Conservation (phyloP, 1,284 basidiomycete species). For the Heterobasidion occidentale region DNA sequence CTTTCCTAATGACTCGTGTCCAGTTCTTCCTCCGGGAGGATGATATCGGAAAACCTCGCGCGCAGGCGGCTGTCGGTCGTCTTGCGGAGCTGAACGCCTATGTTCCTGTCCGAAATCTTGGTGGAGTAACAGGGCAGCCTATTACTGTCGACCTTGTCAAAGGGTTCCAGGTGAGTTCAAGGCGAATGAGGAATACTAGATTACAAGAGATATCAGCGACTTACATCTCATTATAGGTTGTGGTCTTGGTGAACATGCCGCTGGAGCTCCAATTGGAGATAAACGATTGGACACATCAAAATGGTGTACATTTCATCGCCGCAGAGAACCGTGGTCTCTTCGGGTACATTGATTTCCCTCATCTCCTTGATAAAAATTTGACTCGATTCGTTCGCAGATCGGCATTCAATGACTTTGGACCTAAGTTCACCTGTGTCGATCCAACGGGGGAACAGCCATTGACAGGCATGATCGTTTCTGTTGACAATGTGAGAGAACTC, state of each 20-base stretch:
- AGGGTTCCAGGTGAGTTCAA: conserved; percentile 74
- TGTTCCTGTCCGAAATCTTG: conserved; percentile 83
- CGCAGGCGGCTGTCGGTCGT: conserved; percentile 81
- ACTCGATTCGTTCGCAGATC: conserved; percentile 41
- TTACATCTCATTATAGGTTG: conserved; percentile 48
- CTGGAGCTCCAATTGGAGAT: conserved; percentile 87
- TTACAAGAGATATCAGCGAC: background rate
- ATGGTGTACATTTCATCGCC: conserved; percentile 89
- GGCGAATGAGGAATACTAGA: background rate
- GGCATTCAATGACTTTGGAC: conserved; percentile 96
- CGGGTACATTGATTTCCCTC: conserved; percentile 48
- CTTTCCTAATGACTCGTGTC: conserved; percentile 6
- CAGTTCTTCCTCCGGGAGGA: conserved; percentile 92
- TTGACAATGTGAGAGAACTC: conserved; percentile 54
- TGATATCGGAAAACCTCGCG: conserved; percentile 86
- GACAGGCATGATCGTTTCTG: conserved; percentile 91
- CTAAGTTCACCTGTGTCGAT: conserved; percentile 92
- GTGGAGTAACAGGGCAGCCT: conserved; percentile 61
- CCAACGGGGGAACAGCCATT: conserved; percentile 93
- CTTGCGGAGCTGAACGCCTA: conserved; percentile 95
- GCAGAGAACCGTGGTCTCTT: conserved; percentile 94
- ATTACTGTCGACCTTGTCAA: conserved; percentile 76
- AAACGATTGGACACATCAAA: conserved; percentile 87
- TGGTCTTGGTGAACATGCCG: conserved; percentile 81
- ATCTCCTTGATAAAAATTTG: conserved; percentile 7